A percentile compares a stretch with the other conserved stretches of the same genome.
phyloP scores from a whole-genome alignment of 306 rosid genomes.

The Cyclanthera cordifolia region DNA sequence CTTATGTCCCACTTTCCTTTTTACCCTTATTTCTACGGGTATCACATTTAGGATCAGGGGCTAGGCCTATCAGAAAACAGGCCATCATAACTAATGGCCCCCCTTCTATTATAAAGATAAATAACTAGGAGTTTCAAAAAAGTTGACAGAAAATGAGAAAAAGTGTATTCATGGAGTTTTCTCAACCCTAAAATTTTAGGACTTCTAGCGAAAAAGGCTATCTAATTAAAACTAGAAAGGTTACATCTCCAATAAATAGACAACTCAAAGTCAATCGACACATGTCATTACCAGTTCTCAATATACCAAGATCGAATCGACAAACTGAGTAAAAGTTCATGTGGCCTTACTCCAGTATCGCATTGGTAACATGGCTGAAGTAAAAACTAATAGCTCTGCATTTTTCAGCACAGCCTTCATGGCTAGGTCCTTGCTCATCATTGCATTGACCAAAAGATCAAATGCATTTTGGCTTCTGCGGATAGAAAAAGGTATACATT shows the following conservation, averaged over 20 bases:
- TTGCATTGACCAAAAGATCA: slow-evolving; percentile 31
- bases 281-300: background rate
- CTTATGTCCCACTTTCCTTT: too few relatives aligned
- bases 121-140: background rate
- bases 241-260: background rate
- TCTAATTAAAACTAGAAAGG: background rate
- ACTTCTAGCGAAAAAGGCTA: background rate
- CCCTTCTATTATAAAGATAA: too few relatives aligned
- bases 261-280: background rate
- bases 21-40: too few relatives aligned
- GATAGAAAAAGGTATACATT: background rate
- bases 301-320: background rate
- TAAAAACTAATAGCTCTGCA: slow-evolving; percentile 56
- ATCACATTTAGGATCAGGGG: too few relatives aligned
- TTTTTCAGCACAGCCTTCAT: slow-evolving; percentile 34
- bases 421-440: slow-evolving; percentile 37
- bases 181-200: background rate
- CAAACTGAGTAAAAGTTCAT: background rate
- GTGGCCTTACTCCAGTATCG: slow-evolving; percentile 40
- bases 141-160: background rate
- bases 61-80: too few relatives aligned
- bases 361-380: slow-evolving; percentile 43
- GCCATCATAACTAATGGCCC: too few relatives aligned
- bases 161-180: background rate
- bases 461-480: slow-evolving; percentile 37